A percentile compares a stretch with the other conserved stretches of the same genome.
These are phyloP conservation scores for Neurospora sp. DNA, from an alignment of 2,329 filamentous ascomycete genomes.

Conservation along the genomic window DNA sequence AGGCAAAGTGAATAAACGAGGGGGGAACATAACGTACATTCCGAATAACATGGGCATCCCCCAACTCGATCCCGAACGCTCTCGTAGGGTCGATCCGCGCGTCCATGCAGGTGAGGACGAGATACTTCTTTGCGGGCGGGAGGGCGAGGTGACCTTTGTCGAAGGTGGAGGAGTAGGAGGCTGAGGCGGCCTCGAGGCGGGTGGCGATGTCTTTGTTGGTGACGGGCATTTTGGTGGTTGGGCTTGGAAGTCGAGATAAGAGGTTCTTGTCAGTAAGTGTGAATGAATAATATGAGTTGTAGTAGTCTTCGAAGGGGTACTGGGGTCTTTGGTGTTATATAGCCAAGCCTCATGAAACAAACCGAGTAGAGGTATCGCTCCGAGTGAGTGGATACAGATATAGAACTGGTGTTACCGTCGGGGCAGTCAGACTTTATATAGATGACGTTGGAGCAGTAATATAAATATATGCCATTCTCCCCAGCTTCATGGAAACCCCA, in stretches of 20 bases:
- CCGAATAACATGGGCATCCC: constrained; percentile 70
- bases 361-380: background rate
- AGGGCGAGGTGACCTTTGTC: constrained; percentile 56
- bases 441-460: background rate
- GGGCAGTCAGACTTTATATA: background rate
- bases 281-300: no score
- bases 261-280: no score
- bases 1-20: no score
- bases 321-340: background rate
- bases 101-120: constrained; percentile 74
- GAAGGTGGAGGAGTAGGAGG: constrained; percentile 33
- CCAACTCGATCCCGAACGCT: constrained; percentile 60
- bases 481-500: background rate
- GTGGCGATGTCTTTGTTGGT: constrained; percentile 18
- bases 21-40: constrained; percentile 32
- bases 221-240: constrained; percentile 11
- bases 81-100: constrained; percentile 58
- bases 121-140: constrained; percentile 60
- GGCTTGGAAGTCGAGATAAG: no score
- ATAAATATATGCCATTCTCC: background rate
- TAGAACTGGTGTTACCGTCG: background rate
- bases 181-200: constrained; percentile 16
- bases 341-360: background rate
- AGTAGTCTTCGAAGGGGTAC: no score
- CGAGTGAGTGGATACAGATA: background rate